phyloP scores from a whole-genome alignment of 2,329 filamentous ascomycete species.

The Biscogniauxia mediterranea region DNA sequence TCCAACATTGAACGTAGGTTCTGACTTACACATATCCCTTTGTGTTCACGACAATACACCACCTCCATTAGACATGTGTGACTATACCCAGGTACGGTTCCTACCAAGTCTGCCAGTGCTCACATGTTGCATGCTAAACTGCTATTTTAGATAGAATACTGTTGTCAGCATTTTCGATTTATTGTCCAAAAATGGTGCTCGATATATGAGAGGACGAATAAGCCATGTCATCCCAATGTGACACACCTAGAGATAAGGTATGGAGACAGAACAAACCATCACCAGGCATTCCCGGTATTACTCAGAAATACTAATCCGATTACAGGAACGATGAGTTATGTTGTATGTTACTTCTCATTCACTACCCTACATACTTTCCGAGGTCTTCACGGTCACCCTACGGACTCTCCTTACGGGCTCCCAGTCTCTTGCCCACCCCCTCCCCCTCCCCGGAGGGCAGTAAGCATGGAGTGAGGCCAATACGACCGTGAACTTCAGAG shows the following conservation, averaged over 20 bases:
- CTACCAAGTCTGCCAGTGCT: background rate
- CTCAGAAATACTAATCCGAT: conserved; percentile 7
- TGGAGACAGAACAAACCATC: background rate
- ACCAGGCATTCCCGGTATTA: background rate
- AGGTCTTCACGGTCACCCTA: too few relatives aligned
- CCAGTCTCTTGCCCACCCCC: too few relatives aligned
- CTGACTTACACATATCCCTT: background rate
- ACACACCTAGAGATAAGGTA: conserved; percentile 34
- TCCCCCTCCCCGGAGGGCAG: background rate
- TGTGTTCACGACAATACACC: background rate
- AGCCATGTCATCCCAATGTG: conserved; percentile 31
- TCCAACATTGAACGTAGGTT: conserved; percentile 1
- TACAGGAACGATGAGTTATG: conserved; percentile 32
- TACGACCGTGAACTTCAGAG: background rate
- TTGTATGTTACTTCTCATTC: conserved; percentile 21
- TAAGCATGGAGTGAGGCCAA: background rate
- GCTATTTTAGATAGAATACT: conserved; percentile 30
- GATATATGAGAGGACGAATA: conserved; percentile 33
- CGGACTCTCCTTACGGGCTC: background rate
- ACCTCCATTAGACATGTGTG: conserved; percentile 27
- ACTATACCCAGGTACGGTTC: conserved; percentile 32
- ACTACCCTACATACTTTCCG: background rate
- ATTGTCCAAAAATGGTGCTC: conserved; percentile 34
- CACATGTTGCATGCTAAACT: conserved; percentile 3
- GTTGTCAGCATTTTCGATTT: conserved; percentile 33